phyloP scores from a whole-genome alignment of 768 basidiomycete species.

The Trametes gibbosa region DNA sequence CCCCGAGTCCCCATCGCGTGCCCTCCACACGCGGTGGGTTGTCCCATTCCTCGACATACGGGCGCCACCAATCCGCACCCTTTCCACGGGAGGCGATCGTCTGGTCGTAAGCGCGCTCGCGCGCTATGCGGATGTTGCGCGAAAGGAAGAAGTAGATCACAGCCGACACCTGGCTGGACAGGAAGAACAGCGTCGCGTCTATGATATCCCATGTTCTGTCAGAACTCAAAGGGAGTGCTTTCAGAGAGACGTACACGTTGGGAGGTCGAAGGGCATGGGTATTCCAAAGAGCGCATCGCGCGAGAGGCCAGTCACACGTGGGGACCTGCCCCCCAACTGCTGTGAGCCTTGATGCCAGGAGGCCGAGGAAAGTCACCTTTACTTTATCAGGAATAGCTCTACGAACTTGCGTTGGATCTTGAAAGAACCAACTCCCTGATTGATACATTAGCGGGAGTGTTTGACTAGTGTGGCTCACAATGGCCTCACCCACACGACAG shows the following conservation, averaged over 20 bases:
- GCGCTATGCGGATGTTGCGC: conserved; percentile 78
- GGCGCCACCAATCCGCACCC: conserved; percentile 77
- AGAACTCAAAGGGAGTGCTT: neutral
- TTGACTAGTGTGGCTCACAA: neutral
- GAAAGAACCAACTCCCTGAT: conserved; percentile 65
- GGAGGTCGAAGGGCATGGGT: conserved; percentile 60
- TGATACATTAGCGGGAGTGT: neutral
- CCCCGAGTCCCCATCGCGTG: conserved; percentile 9
- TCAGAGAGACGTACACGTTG: conserved; percentile 54
- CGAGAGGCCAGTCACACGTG: conserved; percentile 59
- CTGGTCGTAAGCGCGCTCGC: conserved; percentile 75
- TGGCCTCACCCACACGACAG: conserved; percentile 60
- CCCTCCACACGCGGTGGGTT: conserved; percentile 37
- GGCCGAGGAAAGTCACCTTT: conserved; percentile 15
- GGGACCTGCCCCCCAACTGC: conserved; percentile 42
- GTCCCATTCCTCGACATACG: conserved; percentile 82
- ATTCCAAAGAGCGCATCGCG: conserved; percentile 64
- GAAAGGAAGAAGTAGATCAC: conserved; percentile 83
- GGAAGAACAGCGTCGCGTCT: conserved; percentile 75
- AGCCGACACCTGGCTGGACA: conserved; percentile 69
- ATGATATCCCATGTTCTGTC: conserved; percentile 1
- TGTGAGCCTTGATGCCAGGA: neutral
- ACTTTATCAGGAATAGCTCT: conserved; percentile 62
- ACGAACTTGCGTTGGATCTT: conserved; percentile 69
- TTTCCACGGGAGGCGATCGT: conserved; percentile 84